Evolutionary conservation across 257 asterid genomes (phyloP).

Genomic region (Solanum arcanum): DNA sequence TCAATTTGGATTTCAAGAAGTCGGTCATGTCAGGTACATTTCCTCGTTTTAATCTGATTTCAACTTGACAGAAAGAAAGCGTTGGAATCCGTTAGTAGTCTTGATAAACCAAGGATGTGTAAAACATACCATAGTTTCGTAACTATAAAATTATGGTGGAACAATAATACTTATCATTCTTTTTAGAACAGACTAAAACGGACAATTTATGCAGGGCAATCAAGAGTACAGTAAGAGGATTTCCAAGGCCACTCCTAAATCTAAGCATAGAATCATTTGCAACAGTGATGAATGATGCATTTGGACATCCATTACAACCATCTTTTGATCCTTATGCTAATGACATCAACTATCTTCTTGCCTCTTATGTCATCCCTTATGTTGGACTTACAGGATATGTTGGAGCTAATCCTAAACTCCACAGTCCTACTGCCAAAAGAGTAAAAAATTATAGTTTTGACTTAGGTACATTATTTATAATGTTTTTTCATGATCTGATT

Average conservation of each 20-base stretch:
- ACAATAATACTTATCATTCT: too few relatives aligned
- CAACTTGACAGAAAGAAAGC: neutral
- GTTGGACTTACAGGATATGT: slow-evolving; percentile 93
- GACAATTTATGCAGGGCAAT: slow-evolving; percentile 50
- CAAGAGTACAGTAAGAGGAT: slow-evolving; percentile 47
- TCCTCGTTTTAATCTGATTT: neutral
- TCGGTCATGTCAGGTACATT: slow-evolving; percentile 70
- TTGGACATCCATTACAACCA: slow-evolving; percentile 35
- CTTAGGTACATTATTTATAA: neutral
- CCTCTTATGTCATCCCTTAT: slow-evolving; percentile 69
- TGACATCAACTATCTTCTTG: slow-evolving; percentile 66
- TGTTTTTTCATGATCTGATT: neutral
- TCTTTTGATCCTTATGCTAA: slow-evolving; percentile 76
- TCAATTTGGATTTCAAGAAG: slow-evolving; percentile 81
- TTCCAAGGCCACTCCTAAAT: slow-evolving; percentile 62
- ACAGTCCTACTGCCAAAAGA: slow-evolving; percentile 33
- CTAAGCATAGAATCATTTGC: slow-evolving; percentile 51
- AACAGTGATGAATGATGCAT: slow-evolving; percentile 44
- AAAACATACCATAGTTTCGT: too few relatives aligned
- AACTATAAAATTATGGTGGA: too few relatives aligned
- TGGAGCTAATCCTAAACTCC: slow-evolving; percentile 69
- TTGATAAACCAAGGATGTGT: too few relatives aligned
- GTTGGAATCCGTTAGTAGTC: neutral
- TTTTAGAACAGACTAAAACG: neutral
- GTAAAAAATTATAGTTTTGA: neutral